phyloP scores from a whole-genome alignment of 2,329 filamentous ascomycete genomes.

The Colletotrichum simmondsii region DNA sequence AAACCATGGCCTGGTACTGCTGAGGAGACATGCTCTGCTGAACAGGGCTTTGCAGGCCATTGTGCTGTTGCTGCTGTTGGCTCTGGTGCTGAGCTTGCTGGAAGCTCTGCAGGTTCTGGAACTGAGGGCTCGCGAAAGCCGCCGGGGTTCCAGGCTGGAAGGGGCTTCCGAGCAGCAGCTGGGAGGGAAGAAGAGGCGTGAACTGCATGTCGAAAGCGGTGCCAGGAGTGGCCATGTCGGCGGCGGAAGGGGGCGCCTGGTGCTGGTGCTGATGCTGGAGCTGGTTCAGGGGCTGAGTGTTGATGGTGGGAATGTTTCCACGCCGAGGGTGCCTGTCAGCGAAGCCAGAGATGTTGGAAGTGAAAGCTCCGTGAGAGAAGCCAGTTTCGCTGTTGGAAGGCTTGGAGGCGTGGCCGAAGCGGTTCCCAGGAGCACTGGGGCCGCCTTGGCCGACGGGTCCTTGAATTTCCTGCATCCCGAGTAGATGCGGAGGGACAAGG shows the following conservation, averaged over 20 bases:
- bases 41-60: constrained; percentile 77
- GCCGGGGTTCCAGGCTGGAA: constrained; percentile 96
- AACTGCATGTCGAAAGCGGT: constrained; percentile 98
- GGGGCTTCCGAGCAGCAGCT: constrained; percentile 92
- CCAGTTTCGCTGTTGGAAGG: constrained; percentile 86
- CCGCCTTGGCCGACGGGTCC: constrained; percentile 69
- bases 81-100: constrained; percentile 68
- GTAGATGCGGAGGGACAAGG: constrained; percentile 86
- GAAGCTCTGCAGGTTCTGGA: constrained; percentile 85
- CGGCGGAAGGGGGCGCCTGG: constrained; percentile 62
- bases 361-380: constrained; percentile 93
- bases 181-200: constrained; percentile 92
- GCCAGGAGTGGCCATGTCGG: constrained; percentile 86
- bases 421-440: constrained; percentile 66
- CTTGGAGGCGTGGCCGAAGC: constrained; percentile 81
- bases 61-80: constrained; percentile 65
- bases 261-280: constrained; percentile 42
- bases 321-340: constrained; percentile 87
- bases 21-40: constrained; percentile 84
- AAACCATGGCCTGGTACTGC: constrained; percentile 86
- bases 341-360: constrained; percentile 86
- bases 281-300: constrained; percentile 66
- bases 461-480: constrained; percentile 92
- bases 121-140: constrained; percentile 90
- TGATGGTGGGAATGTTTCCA: constrained; percentile 90